A percentile compares a stretch with the other conserved stretches of the same genome.
These are phyloP conservation scores for Plasmodium cynomolgi DNA, from an alignment of 169 alveolate species.

Conservation along the genomic window DNA sequence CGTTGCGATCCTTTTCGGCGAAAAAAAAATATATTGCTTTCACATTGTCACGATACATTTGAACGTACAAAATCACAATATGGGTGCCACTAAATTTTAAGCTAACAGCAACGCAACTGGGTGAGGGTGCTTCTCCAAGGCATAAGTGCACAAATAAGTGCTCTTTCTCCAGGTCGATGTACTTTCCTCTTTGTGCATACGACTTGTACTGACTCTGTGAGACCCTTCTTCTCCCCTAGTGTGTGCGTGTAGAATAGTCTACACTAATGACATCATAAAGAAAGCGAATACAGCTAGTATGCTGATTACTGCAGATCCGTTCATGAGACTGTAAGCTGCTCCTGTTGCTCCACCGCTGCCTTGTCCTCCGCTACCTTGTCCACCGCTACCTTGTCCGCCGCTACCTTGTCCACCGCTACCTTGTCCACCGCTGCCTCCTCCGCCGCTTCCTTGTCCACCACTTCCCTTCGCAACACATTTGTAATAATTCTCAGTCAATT, in stretches of 20 bases:
- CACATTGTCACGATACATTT: neutral
- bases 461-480: neutral
- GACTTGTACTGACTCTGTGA: neutral
- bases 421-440: slow-evolving; percentile 2
- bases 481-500: neutral
- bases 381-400: slow-evolving; percentile 1
- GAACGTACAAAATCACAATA: neutral
- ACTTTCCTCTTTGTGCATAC: neutral
- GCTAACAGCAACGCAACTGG: neutral
- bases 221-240: neutral
- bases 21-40: too few species aligned
- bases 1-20: neutral
- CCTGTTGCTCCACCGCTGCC: neutral
- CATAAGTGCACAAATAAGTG: neutral
- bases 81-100: neutral
- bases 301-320: neutral
- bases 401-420: neutral
- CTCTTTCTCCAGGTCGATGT: neutral
- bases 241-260: neutral
- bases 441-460: neutral
- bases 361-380: neutral
- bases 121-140: neutral
- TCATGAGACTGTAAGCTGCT: slow-evolving; percentile 8
- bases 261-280: neutral
- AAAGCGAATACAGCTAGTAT: slow-evolving; percentile 8